Evolutionary conservation across 2,329 filamentous ascomycete genomes (phyloP).

Genomic region (Trichoderma citrinoviride): DNA sequence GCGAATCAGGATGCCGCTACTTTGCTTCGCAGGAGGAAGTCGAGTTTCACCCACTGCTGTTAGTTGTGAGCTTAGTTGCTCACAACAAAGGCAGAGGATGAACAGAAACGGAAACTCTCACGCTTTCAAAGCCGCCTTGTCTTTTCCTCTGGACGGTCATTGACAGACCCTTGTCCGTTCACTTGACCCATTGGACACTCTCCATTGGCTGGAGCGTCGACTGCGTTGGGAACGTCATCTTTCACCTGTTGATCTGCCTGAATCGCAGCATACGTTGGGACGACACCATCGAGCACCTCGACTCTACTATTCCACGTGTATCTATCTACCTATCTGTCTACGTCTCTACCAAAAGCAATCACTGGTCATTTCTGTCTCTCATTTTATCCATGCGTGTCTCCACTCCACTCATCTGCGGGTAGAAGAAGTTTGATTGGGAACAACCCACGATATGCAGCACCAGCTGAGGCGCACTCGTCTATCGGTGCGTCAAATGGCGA

Average conservation of each 20-base stretch:
- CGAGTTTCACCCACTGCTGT: neutral
- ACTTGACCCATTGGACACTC: neutral
- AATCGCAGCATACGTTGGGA: neutral
- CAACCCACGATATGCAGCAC: neutral
- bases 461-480: neutral
- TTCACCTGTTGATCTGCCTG: too few species aligned
- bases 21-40: neutral
- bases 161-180: neutral
- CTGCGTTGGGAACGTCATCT: neutral
- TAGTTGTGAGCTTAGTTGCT: neutral
- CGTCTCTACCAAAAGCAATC: neutral
- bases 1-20: neutral
- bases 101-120: neutral
- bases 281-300: neutral
- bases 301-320: neutral
- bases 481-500: neutral
- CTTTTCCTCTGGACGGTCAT: neutral
- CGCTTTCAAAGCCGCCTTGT: neutral
- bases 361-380: neutral
- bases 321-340: too few species aligned
- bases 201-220: neutral
- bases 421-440: neutral
- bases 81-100: neutral
- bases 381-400: neutral
- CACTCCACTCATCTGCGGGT: neutral